A percentile compares a stretch with the other conserved stretches of the same genome.
Conservation (phyloP, 2,329 filamentous ascomycete genomes). For the Cercospora zeae-maydis region DNA sequence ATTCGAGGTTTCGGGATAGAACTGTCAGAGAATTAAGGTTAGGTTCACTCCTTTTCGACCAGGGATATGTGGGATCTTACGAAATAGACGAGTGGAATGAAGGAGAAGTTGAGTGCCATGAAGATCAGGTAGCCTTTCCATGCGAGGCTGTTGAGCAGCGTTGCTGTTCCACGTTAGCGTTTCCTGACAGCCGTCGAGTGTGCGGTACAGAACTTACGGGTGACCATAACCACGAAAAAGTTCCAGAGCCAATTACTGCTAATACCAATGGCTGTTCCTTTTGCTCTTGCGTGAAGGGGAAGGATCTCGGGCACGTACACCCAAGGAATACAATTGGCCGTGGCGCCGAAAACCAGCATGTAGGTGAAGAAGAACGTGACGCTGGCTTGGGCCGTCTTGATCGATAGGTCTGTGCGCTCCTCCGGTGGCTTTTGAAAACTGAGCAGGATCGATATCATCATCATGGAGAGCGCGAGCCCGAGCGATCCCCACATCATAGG, state of each 20-base stretch:
- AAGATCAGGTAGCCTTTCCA: conserved; percentile 56
- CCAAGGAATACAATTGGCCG: conserved; percentile 50
- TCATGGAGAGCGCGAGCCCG: conserved; percentile 40
- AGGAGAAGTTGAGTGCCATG: conserved; percentile 47
- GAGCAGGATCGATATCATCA: conserved; percentile 41
- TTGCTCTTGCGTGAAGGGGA: conserved; percentile 49
- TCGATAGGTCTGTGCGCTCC: conserved; percentile 28
- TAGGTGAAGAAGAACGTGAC: conserved; percentile 51
- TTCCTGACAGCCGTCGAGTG: conserved; percentile 26
- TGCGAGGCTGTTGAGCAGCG: conserved; percentile 33
- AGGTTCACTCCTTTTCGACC: not conserved
- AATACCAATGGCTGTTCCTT: conserved; percentile 50
- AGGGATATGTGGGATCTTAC: conserved; percentile 3
- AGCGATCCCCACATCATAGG: conserved; percentile 38
- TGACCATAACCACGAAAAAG: conserved; percentile 38
- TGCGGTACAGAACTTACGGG: conserved; percentile 27
- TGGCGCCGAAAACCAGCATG: conserved; percentile 39
- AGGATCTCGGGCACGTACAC: conserved; percentile 51
- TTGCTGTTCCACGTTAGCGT: conserved; percentile 1
- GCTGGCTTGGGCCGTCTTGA: conserved; percentile 44
- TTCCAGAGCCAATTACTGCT: conserved; percentile 50
- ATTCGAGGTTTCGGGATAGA: conserved; percentile 42
- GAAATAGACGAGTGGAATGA: conserved; percentile 49
- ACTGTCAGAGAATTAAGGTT: not conserved
- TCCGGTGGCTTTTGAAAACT: conserved; percentile 40